Base-by-base conservation (phyloP, 306 rosid genomes). In the Quercus agrifolia region DNA sequence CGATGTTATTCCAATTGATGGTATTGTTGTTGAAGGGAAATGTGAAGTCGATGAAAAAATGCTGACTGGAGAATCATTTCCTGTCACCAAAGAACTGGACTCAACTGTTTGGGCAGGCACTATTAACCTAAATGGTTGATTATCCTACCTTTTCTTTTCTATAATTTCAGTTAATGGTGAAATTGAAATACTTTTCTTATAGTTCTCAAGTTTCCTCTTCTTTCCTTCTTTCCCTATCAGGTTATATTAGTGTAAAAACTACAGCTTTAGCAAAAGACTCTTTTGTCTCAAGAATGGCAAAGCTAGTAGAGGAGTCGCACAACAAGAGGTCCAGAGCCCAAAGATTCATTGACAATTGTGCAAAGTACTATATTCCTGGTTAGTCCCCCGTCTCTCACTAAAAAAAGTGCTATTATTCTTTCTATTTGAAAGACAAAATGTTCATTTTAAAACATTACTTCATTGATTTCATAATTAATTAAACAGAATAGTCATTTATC, bases 311-410 rank as follows among this genome's bases (percentile, higher is more conserved):
- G 89, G 98, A 91, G 81, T 97, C 99, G 31, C 97, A 92, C 70
- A 92, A 88, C 88, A 92, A 93, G 77, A 95, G 91, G 80, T 83
- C 98, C 64, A 85, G 79, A 62, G 88, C 92, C 62, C 94, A 95
- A 72, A 91, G 91, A 80, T 80, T 91, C 81, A 91, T 95, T 23
- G 99, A 95, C 84, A 83, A 91, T 38, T 95, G 90, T 80, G 87
- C 97, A n/a, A 86, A 86, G 82, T 92, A 81, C 86, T 95, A 95
- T 77, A 95, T 97, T 56, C 99, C 99, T 41, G 92, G 99, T 94
- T 51, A 73, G 90, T 69, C 18, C 27, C 27, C 62, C 68, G 30
- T 58, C 4, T 58, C 19, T 62, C 20, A 27, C 38, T 28, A 61
- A 49, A 17, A 18, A 59, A 23, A 20, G 14, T 59, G 66, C 31